phyloP scores from a whole-genome alignment of 2,329 filamentous ascomycete species.

The Cylindrodendrum hubeiense region DNA sequence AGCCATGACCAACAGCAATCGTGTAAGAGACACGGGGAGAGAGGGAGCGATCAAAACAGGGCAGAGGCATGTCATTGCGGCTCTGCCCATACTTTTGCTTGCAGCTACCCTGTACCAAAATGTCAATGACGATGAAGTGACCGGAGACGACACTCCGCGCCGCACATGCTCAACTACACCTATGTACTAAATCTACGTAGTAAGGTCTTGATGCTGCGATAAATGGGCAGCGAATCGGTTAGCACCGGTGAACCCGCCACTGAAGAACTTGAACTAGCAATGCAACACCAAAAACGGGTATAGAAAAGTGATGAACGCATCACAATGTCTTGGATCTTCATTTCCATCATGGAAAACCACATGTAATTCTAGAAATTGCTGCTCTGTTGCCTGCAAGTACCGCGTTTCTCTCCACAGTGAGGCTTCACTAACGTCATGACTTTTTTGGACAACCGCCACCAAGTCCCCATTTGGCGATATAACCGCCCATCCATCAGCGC shows the following conservation, averaged over 20 bases:
- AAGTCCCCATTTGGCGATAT: neutral
- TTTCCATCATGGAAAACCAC: neutral
- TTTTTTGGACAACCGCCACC: neutral
- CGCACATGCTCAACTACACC: too few species aligned
- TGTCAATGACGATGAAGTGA: neutral
- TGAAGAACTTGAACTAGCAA: too few species aligned
- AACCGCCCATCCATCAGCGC: neutral
- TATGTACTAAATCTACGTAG: too few species aligned
- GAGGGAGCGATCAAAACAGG: neutral
- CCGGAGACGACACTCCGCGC: neutral
- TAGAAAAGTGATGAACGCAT: too few species aligned
- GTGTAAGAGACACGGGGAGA: too few species aligned
- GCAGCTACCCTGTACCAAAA: neutral
- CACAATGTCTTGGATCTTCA: neutral
- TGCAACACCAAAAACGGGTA: too few species aligned
- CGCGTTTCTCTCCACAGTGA: neutral
- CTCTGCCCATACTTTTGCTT: neutral
- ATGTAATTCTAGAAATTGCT: neutral
- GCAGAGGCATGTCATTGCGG: too few species aligned
- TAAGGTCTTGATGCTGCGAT: too few species aligned
- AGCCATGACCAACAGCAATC: too few species aligned
- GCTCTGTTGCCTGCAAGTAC: neutral
- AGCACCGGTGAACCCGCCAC: too few species aligned
- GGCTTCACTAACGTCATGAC: neutral
- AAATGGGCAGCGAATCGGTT: too few species aligned